These are phyloP conservation scores for Brachypodium distachyon DNA, from an alignment of 202 grass and related monocot genomes.

Conservation along the genomic window DNA sequence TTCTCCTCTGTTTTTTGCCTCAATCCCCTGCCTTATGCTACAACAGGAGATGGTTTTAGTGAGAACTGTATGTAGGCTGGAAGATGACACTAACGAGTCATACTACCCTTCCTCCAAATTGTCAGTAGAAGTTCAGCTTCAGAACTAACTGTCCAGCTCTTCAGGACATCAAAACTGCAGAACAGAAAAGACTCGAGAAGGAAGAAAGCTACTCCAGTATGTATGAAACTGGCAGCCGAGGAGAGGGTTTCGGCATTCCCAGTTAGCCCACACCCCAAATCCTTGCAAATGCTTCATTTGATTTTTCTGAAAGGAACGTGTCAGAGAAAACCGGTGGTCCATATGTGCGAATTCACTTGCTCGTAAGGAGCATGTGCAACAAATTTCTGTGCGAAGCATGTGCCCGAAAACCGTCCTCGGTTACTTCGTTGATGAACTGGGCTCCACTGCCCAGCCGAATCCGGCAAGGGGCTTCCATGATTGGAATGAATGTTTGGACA, in stretches of 20 bases:
- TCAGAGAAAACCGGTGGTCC: neutral
- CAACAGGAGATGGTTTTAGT: too few species aligned
- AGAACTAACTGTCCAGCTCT: too few species aligned
- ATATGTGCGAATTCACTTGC: too few species aligned
- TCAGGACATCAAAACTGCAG: neutral
- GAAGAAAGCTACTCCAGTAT: neutral
- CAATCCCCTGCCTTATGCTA: neutral
- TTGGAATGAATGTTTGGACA: neutral
- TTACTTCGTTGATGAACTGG: slow-evolving; percentile 8
- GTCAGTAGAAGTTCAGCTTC: too few species aligned
- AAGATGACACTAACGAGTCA: neutral
- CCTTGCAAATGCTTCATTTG: neutral
- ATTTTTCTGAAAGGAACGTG: slow-evolving; percentile 14
- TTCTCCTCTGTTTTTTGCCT: slow-evolving; percentile 6
- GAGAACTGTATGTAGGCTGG: neutral
- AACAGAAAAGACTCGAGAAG: neutral
- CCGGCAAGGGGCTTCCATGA: neutral
- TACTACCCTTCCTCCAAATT: neutral
- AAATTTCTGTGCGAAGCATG: slow-evolving; percentile 5
- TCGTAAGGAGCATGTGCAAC: neutral
- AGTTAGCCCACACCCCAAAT: neutral
- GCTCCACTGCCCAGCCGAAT: neutral
- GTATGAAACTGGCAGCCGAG: too few species aligned
- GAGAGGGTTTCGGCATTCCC: neutral
- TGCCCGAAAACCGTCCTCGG: neutral